Base-by-base conservation (phyloP, 2,329 filamentous ascomycete genomes). In the Fusarium brachygibbosum region DNA sequence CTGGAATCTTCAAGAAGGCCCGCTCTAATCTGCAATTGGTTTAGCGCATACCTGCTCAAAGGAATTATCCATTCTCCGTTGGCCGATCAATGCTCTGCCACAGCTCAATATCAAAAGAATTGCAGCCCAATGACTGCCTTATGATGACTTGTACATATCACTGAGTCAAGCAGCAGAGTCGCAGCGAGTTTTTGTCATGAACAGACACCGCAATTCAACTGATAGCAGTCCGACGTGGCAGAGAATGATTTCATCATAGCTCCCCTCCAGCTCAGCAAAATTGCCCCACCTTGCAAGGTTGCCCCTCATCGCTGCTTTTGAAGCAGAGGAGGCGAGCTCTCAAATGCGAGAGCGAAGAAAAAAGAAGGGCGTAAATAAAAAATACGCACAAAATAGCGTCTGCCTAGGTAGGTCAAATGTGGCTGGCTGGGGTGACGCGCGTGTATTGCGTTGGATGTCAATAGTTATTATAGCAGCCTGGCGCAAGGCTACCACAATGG, bases 241-340 rank as follows among this genome's bases (percentile, higher is more conserved):
- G 51, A 57, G 56, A 42, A 59, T 58, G 45, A 74, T 71, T 74
- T 75, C 73, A 75, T 75, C 73, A 75, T 73, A 74, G 71, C 68
- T 74, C 68, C 72, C 66, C 58, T 59, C 66, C 67, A 70, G 63
- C 63, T 64, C 55, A 63, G 70, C 56, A 65, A 72, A 62, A 41
- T 28, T 91, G 91, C 76, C 83, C 91, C 41, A 85, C 87, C 57
- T 78, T 16, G 82, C 85, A 28, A 66, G 34, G 58, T 82, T 69
- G 91, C 87, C 75, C 86, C 82, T n/a, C 90, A 13, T 91, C 91
- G 69, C 89, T 91, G 42, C 87, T 91, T 45, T 88, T 72, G 52
- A 51, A 49, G 49, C 48, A 38, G 35, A 54, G 46, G 31, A 57
- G 35, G 48, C 42, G 46, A 58, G 56, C 53, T 53, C 50, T 29